These are phyloP conservation scores for Pelargonium cotyledonis DNA, from an alignment of 441 rosid species.

Conservation along the genomic window DNA sequence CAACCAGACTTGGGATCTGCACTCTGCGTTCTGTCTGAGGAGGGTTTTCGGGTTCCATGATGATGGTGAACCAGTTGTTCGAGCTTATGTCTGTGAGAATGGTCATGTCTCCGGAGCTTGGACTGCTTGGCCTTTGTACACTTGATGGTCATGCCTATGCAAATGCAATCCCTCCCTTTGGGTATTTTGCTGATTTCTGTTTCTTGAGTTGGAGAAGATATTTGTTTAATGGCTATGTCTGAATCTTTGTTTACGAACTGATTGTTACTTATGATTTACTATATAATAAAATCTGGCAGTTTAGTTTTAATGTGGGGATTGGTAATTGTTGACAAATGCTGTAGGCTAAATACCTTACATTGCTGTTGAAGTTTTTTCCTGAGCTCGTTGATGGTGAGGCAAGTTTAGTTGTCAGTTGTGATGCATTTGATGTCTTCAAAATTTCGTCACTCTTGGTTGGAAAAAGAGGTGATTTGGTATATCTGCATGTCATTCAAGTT, in stretches of 20 bases:
- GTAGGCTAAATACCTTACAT: no score
- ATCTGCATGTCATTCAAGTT: no score
- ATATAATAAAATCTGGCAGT: no score
- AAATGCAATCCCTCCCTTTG: neutral
- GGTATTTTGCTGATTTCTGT: neutral
- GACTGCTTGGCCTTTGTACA: conserved; percentile 71
- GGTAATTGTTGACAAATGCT: no score
- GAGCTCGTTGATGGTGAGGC: no score
- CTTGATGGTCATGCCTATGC: conserved; percentile 25
- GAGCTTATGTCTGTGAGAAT: conserved; percentile 96
- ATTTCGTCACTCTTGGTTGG: no score
- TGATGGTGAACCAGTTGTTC: conserved; percentile 93
- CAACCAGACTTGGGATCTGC: conserved; percentile 83
- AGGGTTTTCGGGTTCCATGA: conserved; percentile 75
- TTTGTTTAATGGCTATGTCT: neutral
- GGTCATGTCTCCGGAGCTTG: conserved; percentile 98
- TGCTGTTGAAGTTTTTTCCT: no score
- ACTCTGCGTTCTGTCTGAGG: conserved; percentile 83
- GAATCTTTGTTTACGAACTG: neutral
- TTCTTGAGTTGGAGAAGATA: neutral
- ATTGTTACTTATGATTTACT: no score
- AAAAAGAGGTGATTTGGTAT: no score
- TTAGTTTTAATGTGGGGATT: no score
- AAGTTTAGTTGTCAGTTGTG: no score
- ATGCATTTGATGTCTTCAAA: no score